Base-by-base conservation (phyloP, 73 alveolate species). In the Symbiodinium natans region DNA sequence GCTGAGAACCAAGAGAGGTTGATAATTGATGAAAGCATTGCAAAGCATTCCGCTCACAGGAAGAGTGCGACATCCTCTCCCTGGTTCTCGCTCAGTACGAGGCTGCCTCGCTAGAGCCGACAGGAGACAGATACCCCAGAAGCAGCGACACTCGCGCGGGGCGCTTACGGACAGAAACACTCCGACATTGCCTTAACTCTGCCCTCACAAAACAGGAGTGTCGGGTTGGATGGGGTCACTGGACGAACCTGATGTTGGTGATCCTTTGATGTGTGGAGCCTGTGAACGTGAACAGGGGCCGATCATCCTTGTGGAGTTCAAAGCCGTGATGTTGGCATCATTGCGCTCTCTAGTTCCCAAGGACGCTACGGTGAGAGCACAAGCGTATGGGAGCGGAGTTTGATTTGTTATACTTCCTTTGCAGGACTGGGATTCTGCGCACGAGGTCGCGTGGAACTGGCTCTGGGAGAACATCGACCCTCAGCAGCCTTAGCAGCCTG, bases 381-480 rank as follows among this genome's bases (percentile, higher is more conserved):
- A 52, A 52, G 68, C 68, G 29, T 17, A 21, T 8, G 56, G 11
- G 56, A 43, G 56, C 6, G 56, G n/a, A n/a, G n/a, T n/a, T n/a
- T n/a, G n/a, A n/a, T n/a, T n/a, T n/a, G n/a, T n/a, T n/a, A n/a
- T n/a, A n/a, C n/a, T n/a, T n/a, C n/a, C n/a, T n/a, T n/a, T n/a
- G n/a, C 54, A 90, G 97, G 97, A 90, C 41, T 90, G 97, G 97
- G 97, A 90, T 46, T 90, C 98, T 52, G 82, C 98, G 46, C 98
- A 92, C 92, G 98, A 92, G 43, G 98, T 92, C n/a, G 98, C 98
- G 29, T 92, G 98, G 98, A 92, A 74, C 36, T 92, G 98, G 98
- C 48, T 92, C 68, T 92, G 98, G 98, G 98, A 92, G 98, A 92
- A 92, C 63, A 86, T 92, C 25, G 98, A 17, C 3, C 0, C 86